Base-by-base conservation (phyloP, 805 yeast genomes). In the Metschnikowia picachoensis region DNA sequence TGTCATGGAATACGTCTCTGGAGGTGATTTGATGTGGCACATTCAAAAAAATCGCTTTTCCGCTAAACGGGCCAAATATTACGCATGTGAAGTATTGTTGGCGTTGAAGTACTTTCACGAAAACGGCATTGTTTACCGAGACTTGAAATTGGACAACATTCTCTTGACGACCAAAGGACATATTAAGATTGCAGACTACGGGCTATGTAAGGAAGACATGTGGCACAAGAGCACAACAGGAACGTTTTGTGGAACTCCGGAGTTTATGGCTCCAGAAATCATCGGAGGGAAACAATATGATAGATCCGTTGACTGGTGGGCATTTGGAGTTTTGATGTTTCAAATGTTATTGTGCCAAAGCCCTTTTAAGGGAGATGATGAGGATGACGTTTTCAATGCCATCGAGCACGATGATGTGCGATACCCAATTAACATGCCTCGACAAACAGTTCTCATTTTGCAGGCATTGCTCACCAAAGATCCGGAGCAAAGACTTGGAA, bases 1-100 rank as follows among this genome's bases (percentile, higher is more conserved):
- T 70, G 99, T 95, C 13, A 94, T 94, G 99, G 98, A 94, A 66
- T 94, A 90, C 62, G 85, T 94, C 42, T 83, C 95, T 16, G 99
- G 99, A 48, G 99, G 99, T 65, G 99, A 94, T 70, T 77, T 94
- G 60, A 94, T 94, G 99, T 91, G 97, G 95, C 99, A 94, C 65
- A 95, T 94, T 59, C 99, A 94, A 67, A 88, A 89, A 60, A 86
- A 87, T 49, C 78, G 92, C 59, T 86, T 94, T 60, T 83, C 96
- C 2, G 85, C 91, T 14, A 81, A 86, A 55, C 78, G 97, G 56
- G 99, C 99, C 9, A 95, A 94, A 67, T 94, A 91, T 62, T 94
- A 94, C 65, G 98, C 99, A 2, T 95, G 97, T 34, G 99, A 94
- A 65, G 97, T 94, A 2, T 73, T 92, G 52, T 70, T 94, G 44